Conservation (phyloP, 2,329 filamentous ascomycete genomes). For the Dothideomycetidae sp. region DNA sequence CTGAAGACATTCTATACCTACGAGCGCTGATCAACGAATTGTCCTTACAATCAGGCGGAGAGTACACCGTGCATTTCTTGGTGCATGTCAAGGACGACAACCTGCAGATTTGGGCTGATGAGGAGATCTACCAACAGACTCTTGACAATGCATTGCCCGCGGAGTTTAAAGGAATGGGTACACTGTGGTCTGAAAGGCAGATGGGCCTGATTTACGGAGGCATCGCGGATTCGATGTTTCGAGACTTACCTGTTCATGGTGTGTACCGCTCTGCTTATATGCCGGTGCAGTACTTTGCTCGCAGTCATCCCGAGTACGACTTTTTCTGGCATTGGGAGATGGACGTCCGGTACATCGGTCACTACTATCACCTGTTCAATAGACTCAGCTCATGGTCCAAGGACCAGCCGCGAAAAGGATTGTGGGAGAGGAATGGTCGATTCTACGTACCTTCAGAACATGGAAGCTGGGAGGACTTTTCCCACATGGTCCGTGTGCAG, state of each 20-base stretch:
- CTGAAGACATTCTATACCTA: constrained; percentile 69
- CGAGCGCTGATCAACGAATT: constrained; percentile 70
- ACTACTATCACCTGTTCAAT: constrained; percentile 70
- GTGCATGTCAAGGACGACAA: constrained; percentile 72
- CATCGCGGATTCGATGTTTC: constrained; percentile 36
- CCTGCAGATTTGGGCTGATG: constrained; percentile 68
- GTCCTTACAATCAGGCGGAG: constrained; percentile 60
- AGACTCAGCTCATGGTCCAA: constrained; percentile 52
- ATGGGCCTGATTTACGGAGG: constrained; percentile 42
- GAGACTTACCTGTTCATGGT: constrained; percentile 54
- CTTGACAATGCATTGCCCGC: constrained; percentile 33
- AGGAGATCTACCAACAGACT: constrained; percentile 55
- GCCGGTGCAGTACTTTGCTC: constrained; percentile 87
- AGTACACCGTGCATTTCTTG: constrained; percentile 72
- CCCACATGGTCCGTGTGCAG: constrained; percentile 47
- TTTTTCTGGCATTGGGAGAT: constrained; percentile 95
- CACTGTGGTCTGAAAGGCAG: constrained; percentile 38
- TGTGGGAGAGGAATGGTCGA: constrained; percentile 64
- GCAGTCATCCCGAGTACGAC: constrained; percentile 77
- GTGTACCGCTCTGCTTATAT: constrained; percentile 66
- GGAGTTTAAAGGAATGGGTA: constrained; percentile 39
- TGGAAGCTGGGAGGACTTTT: constrained; percentile 59
- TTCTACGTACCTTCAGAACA: constrained; percentile 64
- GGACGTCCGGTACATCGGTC: constrained; percentile 79
- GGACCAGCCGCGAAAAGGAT: constrained; percentile 52